Base-by-base conservation (phyloP, 257 asterid genomes). In the Scutellaria galericulata region DNA sequence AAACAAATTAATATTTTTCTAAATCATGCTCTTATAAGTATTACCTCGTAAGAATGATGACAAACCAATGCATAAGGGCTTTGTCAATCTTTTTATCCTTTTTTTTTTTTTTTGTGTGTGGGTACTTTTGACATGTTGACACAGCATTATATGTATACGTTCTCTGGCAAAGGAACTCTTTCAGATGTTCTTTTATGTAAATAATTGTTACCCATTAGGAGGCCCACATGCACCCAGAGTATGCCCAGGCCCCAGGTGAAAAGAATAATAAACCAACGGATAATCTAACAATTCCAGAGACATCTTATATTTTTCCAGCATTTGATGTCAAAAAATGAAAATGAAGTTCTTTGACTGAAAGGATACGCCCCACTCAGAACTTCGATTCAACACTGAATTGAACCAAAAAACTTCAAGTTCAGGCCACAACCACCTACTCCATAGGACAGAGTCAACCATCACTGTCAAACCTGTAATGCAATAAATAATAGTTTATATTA, bases 331-430 rank as follows among this genome's bases (percentile, higher is more conserved):
- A 64, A 74, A 13, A 27, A 41, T 22, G 51, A 27, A 40, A 53
- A 53, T 18, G 56, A 67, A 55, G 72, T 64, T 50, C 54, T 14
- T 55, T 15, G 55, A 60, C 54, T 13, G 3, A 63, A 71, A 95
- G 97, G 99, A 95, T 95, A 95, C 99, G 76, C 99, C 99, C 98
- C 99, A 95, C 77, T 95, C 98, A 45, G 98, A 92, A 86, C 99
- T 92, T 66, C 93, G 87, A 77, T 95, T 95, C 82, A 95, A 83
- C 61, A 95, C 92, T 0, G 99, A 92, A 83, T 95, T 95, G 86
- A 95, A 95, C 99, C 99, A 95, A 75, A 92, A 90, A 75, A 95
- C 98, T 83, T 92, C 96, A 41, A 92, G 67, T 72, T 92, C 99
- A 74, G 99, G 97, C 99, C 97, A 95, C 73, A 87, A 77, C 79